Base-by-base conservation (phyloP, 1,139 yeast species). In the Candida frijolesensis region DNA sequence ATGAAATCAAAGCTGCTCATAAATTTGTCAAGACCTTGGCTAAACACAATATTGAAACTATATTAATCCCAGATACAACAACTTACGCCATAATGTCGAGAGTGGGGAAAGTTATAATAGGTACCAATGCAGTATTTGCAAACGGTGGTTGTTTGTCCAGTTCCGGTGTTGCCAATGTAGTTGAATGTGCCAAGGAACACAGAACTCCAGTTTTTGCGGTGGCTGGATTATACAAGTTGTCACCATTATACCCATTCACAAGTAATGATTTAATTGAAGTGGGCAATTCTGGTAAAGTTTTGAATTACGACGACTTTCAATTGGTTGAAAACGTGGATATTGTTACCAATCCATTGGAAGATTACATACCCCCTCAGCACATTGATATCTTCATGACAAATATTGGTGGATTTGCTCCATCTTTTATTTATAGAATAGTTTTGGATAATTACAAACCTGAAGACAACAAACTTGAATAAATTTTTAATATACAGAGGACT, bases 31-130 rank as follows among this genome's bases (percentile, higher is more conserved):
- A 83, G 60, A 82, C 81, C 52, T 78, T 95, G 57, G 87, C 96
- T 1, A 86, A 84, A 52, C 90, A 94, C 51, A 89, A 94, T 50
- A 90, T 95, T 50, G 96, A 91, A 56, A 86, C 97, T 1, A 88
- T 91, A 2, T 80, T 95, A 49, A 89, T 95, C 45, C 98, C 99
- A 0, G 99, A 95, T 64, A 81, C 96, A 3, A 87, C 96, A 27
- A 91, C 87, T 0, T 90, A 87, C 68, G 98, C 99, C 0, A 89
- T 95, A 46, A 95, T 95, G 99, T 88, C 97, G 45, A 78, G 97
- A 56, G 99, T 95, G 2, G 97, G 98, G 45, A 95, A 95, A 67
- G 99, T 95, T 27, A 83, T 94, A 54, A 82, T 95, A 54, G 97
- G 98, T 19, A 86, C 98, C 1, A 83, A 89, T 57, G 84, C 96